Evolutionary conservation across 352 stramenopile species (phyloP).

Genomic region (Globisporangium irregulare): DNA sequence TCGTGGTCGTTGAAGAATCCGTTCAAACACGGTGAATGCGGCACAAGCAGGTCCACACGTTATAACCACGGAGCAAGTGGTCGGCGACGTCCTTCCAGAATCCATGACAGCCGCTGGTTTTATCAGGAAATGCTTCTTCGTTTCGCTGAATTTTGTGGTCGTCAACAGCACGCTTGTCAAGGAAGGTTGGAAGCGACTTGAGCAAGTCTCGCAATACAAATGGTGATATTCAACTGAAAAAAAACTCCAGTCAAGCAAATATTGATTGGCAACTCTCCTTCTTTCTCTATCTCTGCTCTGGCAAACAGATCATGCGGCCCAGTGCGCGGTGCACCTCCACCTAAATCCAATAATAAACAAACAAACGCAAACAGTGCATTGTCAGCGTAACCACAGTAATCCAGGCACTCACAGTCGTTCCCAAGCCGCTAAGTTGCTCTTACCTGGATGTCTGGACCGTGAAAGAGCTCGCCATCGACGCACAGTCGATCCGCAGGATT

Average conservation of each 20-base stretch:
- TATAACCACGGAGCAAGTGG: neutral
- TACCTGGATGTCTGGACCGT: slow-evolving; percentile 39
- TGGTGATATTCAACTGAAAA: neutral
- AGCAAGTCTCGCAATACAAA: neutral
- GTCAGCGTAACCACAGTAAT: neutral
- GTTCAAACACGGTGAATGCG: neutral
- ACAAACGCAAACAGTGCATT: neutral
- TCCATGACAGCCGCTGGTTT: neutral
- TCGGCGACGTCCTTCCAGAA: neutral
- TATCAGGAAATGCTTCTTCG: neutral
- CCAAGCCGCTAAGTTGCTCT: neutral
- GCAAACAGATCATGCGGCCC: slow-evolving; percentile 39
- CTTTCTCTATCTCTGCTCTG: slow-evolving; percentile 9
- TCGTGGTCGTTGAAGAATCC: neutral
- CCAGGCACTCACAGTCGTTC: too few relatives aligned
- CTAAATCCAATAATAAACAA: neutral
- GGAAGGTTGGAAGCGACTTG: neutral
- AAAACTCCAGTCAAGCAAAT: neutral
- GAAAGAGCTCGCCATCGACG: slow-evolving; percentile 61
- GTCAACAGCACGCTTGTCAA: neutral
- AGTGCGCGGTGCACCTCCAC: slow-evolving; percentile 43
- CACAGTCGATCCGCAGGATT: slow-evolving; percentile 43
- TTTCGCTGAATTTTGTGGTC: neutral
- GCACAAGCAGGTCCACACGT: neutral
- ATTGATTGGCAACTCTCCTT: neutral